Base-by-base conservation (phyloP, 352 stramenopile species). In the Phytophthora tubulina region DNA sequence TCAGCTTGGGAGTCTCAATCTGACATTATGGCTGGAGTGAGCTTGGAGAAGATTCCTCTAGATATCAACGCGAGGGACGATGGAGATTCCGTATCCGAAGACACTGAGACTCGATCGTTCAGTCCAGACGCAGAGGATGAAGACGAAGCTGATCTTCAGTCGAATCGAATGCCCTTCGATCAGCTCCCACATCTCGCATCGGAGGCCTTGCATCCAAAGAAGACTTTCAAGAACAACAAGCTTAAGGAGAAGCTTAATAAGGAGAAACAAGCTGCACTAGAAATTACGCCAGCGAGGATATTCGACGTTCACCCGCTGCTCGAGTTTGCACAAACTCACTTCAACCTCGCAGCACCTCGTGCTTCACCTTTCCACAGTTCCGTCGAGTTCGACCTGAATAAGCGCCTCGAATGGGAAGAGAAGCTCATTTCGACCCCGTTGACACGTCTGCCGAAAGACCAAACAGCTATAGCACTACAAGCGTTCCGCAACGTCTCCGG, bases 401-500 rank as follows among this genome's bases (percentile, higher is more conserved):
- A 88, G 38, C 76, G 92, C 0, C 62, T 91, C 15, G 67, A 73
- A 31, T 95, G 84, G 83, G 88, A 94, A 38, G 84, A 79, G 15
- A 79, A 86, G 17, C 57, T 90, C 39, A 80, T 91, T 49, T 76
- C 73, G 31, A 81, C 44, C 3, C 74, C 85, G 8, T 71, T 96
- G 38, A 88, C 82, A 1, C 69, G 79, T 27, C 63, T 90, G 14
- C 65, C 73, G 2, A 80, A 78, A 32, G 78, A 88, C 4, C 77
- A 94, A 41, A 49, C 66, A 0, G 72, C 72, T 27, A 73, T 92
- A 5, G 85, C 86, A 30, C 39, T 94, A 0, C 86, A 94, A 67
- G 77, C 82, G 1, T 93, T 92, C 59, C 76, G 81, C 52, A 95
- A 94, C 58, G 82, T 95, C 36, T 89, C 86, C 2, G 85, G 86